Evolutionary conservation across 2,329 filamentous ascomycete species (phyloP).

Genomic region (Ustilaginoidea virens): DNA sequence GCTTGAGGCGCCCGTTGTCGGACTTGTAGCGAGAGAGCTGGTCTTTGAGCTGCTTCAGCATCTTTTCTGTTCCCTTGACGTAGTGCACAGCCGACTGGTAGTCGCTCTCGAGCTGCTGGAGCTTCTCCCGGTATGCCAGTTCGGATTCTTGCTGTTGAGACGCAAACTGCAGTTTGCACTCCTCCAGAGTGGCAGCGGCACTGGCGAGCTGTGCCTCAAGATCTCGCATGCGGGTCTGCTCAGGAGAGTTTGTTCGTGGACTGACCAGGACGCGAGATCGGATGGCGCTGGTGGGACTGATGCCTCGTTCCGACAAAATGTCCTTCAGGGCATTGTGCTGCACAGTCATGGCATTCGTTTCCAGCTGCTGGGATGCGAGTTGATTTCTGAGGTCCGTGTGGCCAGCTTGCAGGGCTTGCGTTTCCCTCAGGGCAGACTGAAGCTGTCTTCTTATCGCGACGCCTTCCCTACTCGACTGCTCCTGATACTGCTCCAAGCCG

Average conservation of each 20-base stretch:
- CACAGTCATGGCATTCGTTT: constrained; percentile 83
- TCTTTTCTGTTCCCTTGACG: constrained; percentile 96
- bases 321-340: constrained; percentile 91
- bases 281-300: constrained; percentile 58
- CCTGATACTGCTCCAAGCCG: constrained; percentile 90
- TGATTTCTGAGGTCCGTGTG: constrained; percentile 73
- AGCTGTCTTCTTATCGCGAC: constrained; percentile 81
- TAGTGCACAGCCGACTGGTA: constrained; percentile 98
- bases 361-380: constrained; percentile 72
- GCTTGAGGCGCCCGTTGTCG: constrained; percentile 69
- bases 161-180: constrained; percentile 65
- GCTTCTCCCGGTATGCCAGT: constrained; percentile 76
- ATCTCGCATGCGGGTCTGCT: constrained; percentile 63
- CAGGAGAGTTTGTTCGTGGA: constrained; percentile 57
- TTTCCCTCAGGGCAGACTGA: constrained; percentile 69
- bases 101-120: constrained; percentile 87
- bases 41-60: constrained; percentile 97
- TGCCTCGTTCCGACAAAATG: constrained; percentile 75
- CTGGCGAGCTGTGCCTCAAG: constrained; percentile 77
- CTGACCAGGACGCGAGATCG: constrained; percentile 61
- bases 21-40: constrained; percentile 86
- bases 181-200: constrained; percentile 67
- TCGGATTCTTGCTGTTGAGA: constrained; percentile 77
- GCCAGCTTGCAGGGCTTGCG: constrained; percentile 63
- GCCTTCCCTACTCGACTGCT: constrained; percentile 88